Evolutionary conservation across 1,139 yeast species (phyloP).

Genomic region (Taphrina deformans): DNA sequence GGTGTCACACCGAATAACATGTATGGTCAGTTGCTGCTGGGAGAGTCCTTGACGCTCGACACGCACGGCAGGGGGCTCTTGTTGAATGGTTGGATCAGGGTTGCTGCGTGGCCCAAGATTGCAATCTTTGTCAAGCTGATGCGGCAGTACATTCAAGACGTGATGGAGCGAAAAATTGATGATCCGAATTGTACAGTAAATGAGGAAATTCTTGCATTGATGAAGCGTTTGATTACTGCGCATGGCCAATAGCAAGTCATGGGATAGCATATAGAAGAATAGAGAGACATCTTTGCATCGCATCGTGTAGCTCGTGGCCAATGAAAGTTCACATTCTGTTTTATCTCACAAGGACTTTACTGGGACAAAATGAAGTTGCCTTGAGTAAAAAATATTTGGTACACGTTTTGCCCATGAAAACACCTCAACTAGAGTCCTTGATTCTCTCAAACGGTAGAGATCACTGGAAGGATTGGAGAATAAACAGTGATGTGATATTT

Average conservation of each 20-base stretch:
- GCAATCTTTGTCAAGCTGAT: constrained; percentile 79
- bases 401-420: no score
- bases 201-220: not conserved
- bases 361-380: no score
- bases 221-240: constrained; percentile 14
- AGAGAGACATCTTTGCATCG: no score
- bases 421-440: no score
- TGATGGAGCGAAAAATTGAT: constrained; percentile 19
- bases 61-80: constrained; percentile 51
- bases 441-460: no score
- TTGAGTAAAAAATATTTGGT: no score
- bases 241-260: constrained; percentile 19
- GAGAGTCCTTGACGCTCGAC: constrained; percentile 71
- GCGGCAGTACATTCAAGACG: constrained; percentile 44
- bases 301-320: no score
- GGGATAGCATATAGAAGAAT: no score
- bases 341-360: no score
- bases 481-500: no score
- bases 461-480: no score
- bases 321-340: no score
- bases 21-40: constrained; percentile 70
- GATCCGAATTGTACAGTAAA: constrained; percentile 1
- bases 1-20: constrained; percentile 79
- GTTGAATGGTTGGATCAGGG: constrained; percentile 76
- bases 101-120: constrained; percentile 90